Percentiles rank a stretch among this genome's conserved stretches.
These are phyloP conservation scores for Casuarina glauca DNA, from an alignment of 306 rosid genomes.

Conservation along the genomic window DNA sequence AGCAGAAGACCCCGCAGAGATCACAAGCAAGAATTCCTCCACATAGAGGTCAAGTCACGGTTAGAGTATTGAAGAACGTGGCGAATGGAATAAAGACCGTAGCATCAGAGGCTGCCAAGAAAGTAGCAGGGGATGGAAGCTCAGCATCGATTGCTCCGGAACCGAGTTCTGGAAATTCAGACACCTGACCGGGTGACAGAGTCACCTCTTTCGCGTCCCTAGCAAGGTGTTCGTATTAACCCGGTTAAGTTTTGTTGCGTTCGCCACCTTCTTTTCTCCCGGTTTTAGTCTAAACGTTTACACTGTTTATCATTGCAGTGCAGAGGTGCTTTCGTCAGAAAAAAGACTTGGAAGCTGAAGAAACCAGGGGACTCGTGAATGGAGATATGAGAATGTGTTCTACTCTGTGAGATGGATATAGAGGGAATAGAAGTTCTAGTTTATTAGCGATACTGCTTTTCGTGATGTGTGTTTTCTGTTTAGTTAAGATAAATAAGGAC, in stretches of 20 bases:
- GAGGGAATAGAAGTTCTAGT: background rate
- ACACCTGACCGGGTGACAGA: background rate
- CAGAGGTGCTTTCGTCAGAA: background rate
- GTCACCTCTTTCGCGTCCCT: background rate
- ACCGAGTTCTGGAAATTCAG: background rate
- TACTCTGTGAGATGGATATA: background rate
- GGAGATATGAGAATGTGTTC: background rate
- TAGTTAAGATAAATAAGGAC: background rate
- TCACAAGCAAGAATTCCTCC: conserved; percentile 27
- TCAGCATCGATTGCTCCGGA: background rate
- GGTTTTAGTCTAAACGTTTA: background rate
- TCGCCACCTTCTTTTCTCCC: background rate
- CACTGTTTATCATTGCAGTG: background rate
- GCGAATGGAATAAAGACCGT: background rate
- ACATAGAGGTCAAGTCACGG: conserved; percentile 28
- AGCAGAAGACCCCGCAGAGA: background rate
- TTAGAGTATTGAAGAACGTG: background rate
- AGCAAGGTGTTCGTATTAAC: background rate
- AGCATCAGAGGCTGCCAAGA: background rate
- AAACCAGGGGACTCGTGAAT: background rate
- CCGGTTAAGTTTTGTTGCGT: background rate
- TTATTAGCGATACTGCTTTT: background rate
- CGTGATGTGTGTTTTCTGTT: background rate
- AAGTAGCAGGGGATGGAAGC: background rate
- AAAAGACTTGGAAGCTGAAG: background rate